Base-by-base conservation (phyloP, 2,329 filamentous ascomycete species). In the Venturiaceae sp. region DNA sequence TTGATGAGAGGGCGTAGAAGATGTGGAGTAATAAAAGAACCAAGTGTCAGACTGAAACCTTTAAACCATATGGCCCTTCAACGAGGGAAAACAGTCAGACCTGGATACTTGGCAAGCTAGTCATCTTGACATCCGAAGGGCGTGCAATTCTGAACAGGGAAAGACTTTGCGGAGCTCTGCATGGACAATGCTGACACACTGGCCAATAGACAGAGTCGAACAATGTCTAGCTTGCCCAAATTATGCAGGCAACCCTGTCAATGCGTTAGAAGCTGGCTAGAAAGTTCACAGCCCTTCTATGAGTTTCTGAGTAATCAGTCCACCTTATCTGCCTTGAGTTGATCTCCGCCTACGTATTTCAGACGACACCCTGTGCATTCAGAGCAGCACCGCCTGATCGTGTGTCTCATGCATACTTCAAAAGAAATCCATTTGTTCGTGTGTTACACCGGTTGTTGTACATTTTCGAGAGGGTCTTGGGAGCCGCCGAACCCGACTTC, bases 1-100 rank as follows among this genome's bases (percentile, higher is more conserved):
- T 57, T 26, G 55, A 57, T 44, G 36, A 52, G 44, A 57, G 55
- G 55, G 55, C 55, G 55, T 57, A 44, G 39, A 57, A 28, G 54
- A 36, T 30, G 44, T 26, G 5, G 44, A 50, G 52, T 13, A 36
- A 23, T 28, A 36, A 23, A 9, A 37, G 34, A 28, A 36, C 7
- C 2, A 14, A n/a, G 19, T 36, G 30, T 23, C 32, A 53, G 32
- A 26, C 8, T n/a, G 44, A 30, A 30, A 30, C 26, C 44, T 50
- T 50, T 50, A n/a, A 30, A 50, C 26, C 13, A 30, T n/a, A 26
- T n/a, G 13, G 13, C 30, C 26, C 13, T n/a, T 16, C 14, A 50
- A 13, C 9, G 3, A 26, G 8, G 30, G 13, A n/a, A 50, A 28
- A 50, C 44, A 50, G 44, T 50, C 44, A 50, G 44, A 50, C 44